These are phyloP conservation scores for Syzygium malaccense DNA, from an alignment of 441 rosid species.

Conservation along the genomic window DNA sequence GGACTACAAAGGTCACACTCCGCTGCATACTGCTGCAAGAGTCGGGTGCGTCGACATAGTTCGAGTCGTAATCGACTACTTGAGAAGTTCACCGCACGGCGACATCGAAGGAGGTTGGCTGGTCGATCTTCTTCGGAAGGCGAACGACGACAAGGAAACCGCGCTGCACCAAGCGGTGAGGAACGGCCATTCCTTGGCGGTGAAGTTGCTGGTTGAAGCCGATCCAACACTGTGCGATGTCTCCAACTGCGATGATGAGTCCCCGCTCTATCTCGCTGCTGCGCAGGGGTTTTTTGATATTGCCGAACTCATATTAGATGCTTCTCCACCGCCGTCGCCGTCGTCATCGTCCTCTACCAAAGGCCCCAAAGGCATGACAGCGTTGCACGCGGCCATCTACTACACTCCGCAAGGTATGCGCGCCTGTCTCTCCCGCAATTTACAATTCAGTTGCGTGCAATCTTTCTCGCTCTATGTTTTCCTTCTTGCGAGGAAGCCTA, in stretches of 20 bases:
- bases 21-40: background rate
- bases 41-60: background rate
- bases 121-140: background rate
- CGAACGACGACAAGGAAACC: background rate
- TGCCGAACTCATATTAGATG: background rate
- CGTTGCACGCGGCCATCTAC: background rate
- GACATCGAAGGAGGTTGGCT: background rate
- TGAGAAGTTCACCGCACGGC: background rate
- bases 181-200: background rate
- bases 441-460: background rate
- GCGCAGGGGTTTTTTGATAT: background rate
- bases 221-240: background rate
- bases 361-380: background rate
- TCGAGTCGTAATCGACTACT: background rate
- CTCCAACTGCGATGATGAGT: background rate
- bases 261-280: background rate
- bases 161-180: background rate
- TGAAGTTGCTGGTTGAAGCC: background rate
- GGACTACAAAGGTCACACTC: background rate
- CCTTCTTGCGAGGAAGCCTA: background rate
- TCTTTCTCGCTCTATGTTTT: background rate
- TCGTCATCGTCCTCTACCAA: background rate
- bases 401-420: background rate
- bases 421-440: background rate
- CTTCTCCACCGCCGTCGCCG: background rate